phyloP scores from a whole-genome alignment of 1,284 basidiomycete genomes.

The Kalmanozyma brasiliensis region DNA sequence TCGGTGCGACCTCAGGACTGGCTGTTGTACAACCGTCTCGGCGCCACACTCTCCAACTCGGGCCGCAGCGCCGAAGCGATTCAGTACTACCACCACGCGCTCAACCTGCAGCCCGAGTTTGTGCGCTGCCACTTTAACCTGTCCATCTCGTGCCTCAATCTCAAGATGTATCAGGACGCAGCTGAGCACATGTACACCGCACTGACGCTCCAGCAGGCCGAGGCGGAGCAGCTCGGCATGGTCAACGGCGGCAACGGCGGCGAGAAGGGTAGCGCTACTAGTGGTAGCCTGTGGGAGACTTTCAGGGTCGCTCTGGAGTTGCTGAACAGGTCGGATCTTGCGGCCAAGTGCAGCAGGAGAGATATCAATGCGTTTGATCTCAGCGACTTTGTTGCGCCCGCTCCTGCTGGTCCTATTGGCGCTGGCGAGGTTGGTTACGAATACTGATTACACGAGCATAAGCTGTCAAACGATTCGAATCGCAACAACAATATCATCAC shows the following conservation, averaged over 20 bases:
- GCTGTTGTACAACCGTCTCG: conserved; percentile 93
- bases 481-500: too few species aligned
- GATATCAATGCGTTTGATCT: conserved; percentile 57
- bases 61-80: conserved; percentile 85
- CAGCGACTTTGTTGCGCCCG: conserved; percentile 51
- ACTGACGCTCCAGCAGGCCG: conserved; percentile 59
- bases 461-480: too few species aligned
- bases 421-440: conserved; percentile 8
- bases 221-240: conserved; percentile 36
- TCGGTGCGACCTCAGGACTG: conserved; percentile 90
- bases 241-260: conserved; percentile 1
- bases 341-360: conserved; percentile 32
- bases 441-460: not conserved
- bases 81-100: conserved; percentile 86
- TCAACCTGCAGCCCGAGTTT: conserved; percentile 90
- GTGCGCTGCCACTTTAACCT: conserved; percentile 74
- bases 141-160: conserved; percentile 62
- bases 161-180: conserved; percentile 66
- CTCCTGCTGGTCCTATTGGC: not conserved
- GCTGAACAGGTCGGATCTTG: conserved; percentile 61
- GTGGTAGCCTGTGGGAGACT: conserved; percentile 63
- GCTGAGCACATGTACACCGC: conserved; percentile 66
- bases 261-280: conserved; percentile 26
- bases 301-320: conserved; percentile 64
- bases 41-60: conserved; percentile 90